Conservation (phyloP, 371 early-diverging fungal species). For the Cokeromyces recurvatus region DNA sequence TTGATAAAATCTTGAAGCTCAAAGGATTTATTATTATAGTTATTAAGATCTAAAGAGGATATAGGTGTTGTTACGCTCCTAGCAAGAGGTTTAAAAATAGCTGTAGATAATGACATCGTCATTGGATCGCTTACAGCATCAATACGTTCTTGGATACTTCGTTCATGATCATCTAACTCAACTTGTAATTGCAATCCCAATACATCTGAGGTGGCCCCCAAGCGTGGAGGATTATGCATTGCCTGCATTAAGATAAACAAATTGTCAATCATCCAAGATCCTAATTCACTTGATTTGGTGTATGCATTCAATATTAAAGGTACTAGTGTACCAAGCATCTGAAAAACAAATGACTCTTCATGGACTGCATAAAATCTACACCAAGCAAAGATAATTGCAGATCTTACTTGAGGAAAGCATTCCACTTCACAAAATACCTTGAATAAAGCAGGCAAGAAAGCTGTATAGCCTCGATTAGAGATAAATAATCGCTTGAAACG, state of each 20-base stretch:
- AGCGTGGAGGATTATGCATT: slow-evolving; percentile 38
- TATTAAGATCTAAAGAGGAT: slow-evolving; percentile 21
- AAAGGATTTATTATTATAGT: slow-evolving; percentile 40
- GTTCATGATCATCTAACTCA: slow-evolving; percentile 46
- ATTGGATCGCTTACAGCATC: slow-evolving; percentile 41
- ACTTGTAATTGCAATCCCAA: slow-evolving; percentile 44
- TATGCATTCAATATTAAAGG: slow-evolving; percentile 50
- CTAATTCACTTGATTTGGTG: slow-evolving; percentile 25
- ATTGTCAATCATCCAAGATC: slow-evolving; percentile 44
- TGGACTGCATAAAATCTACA: slow-evolving; percentile 62
- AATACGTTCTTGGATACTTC: slow-evolving; percentile 40
- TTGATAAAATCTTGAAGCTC: slow-evolving; percentile 52
- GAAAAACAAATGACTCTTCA: slow-evolving; percentile 65
- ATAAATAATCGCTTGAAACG: slow-evolving; percentile 57
- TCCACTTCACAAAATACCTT: slow-evolving; percentile 57
- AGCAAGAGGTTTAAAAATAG: slow-evolving; percentile 38
- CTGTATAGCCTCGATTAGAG: slow-evolving; percentile 55
- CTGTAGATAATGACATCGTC: slow-evolving; percentile 30
- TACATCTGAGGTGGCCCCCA: slow-evolving; percentile 40
- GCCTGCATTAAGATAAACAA: slow-evolving; percentile 40
- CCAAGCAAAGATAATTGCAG: slow-evolving; percentile 56
- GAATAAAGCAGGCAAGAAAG: slow-evolving; percentile 57
- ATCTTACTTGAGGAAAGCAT: slow-evolving; percentile 33
- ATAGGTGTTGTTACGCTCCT: slow-evolving; percentile 37
- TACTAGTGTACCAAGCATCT: slow-evolving; percentile 59